Base-by-base conservation (phyloP, 352 stramenopile species). In the Pythium folliculosum region DNA sequence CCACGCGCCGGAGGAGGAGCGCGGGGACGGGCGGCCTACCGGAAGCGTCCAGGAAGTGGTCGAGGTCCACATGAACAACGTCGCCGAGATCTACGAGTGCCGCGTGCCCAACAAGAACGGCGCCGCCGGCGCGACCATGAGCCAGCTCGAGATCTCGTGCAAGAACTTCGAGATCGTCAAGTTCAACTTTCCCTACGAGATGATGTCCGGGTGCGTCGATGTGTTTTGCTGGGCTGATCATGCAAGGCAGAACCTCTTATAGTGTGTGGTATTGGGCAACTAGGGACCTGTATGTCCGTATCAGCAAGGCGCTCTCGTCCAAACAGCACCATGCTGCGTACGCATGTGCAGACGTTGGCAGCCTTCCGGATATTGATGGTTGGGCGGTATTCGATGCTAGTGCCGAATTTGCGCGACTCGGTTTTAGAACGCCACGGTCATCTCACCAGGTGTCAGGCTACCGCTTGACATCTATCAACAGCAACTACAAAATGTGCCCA, bases 141-240 rank as follows among this genome's bases (percentile, higher is more conserved):
- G 78, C 59, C 82, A 90, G 60, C 70, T 95, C 48, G 85, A 95
- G 72, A 75, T 95, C 62, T 84, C 87, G 47, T 94, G 85, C 79
- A 95, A 95, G 67, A 95, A 93, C 60, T 94, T 95, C 65, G 78
- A 90, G 56, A 77, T 95, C 43, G 63, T 93, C 23, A 89, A 86
- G 48, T 91, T 94, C 53, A 84, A 85, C 40, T 94, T 94, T 38
- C 82, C 84, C 0, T 80, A 74, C 30, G 84, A 94, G 27, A 54
- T 76, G 3, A 82, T 77, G 9, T 90, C 84, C 1, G 80, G 80
- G 75, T 87, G 53, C 7, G 72, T 76, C 32, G 17, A 23, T 47
- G 16, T 56, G 21, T 61, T 63, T 44, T 13, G 5, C 22, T 8
- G 10, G 9, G 43, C 35, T 35, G 45, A 65, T 32, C 3, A 8